phyloP scores from a whole-genome alignment of 1,139 yeast genomes.

The Lodderomyces pseudojiufengensis region DNA sequence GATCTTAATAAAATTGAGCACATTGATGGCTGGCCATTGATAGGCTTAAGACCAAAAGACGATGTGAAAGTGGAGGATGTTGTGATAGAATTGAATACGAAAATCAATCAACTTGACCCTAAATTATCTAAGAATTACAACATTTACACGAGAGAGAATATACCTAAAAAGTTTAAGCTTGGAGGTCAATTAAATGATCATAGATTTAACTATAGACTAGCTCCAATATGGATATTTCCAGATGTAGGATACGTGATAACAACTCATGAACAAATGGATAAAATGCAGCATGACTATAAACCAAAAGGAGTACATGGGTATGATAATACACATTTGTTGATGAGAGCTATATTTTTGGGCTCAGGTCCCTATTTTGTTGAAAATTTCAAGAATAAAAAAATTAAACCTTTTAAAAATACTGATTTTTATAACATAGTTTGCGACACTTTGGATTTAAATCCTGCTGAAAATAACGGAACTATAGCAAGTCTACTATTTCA shows the following conservation, averaged over 20 bases:
- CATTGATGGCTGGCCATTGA: slow-evolving; percentile 87
- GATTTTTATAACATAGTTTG: slow-evolving; percentile 76
- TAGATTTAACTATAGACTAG: slow-evolving; percentile 56
- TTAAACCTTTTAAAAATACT: slow-evolving; percentile 66
- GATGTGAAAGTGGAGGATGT: slow-evolving; percentile 23
- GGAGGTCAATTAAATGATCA: slow-evolving; percentile 47
- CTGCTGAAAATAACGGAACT: slow-evolving; percentile 63
- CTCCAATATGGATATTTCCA: slow-evolving; percentile 85
- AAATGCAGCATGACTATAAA: slow-evolving; percentile 45
- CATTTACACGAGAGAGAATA: slow-evolving; percentile 52
- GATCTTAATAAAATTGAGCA: slow-evolving; percentile 54
- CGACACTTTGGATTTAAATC: slow-evolving; percentile 55
- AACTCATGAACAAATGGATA: slow-evolving; percentile 55
- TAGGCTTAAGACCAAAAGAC: slow-evolving; percentile 62
- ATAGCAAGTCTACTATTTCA: slow-evolving; percentile 18
- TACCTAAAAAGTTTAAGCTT: slow-evolving; percentile 65
- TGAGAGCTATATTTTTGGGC: slow-evolving; percentile 81
- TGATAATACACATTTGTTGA: slow-evolving; percentile 67
- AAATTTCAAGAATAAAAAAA: slow-evolving; percentile 26
- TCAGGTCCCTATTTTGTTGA: slow-evolving; percentile 70
- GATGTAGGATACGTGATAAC: slow-evolving; percentile 77
- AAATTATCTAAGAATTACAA: slow-evolving; percentile 23
- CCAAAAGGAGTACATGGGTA: slow-evolving; percentile 87
- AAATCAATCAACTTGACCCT: slow-evolving; percentile 21
- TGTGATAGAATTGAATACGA: slow-evolving; percentile 18